Evolutionary conservation across 2,329 filamentous ascomycete species (phyloP).

Genomic region (Hypoxylon sp.): DNA sequence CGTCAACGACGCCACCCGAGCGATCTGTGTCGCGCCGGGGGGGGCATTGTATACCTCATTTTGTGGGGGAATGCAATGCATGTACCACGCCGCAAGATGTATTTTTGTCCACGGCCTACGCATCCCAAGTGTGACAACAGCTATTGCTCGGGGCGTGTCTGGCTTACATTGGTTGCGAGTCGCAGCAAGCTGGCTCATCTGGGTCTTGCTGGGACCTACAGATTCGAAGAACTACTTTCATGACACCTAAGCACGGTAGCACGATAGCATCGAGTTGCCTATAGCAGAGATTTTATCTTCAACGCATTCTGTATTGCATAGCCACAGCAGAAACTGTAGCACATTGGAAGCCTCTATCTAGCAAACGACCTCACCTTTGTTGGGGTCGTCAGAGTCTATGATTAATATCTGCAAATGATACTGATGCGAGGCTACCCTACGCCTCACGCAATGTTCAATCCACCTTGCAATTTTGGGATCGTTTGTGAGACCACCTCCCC

Average conservation of each 20-base stretch:
- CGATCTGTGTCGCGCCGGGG: constrained; percentile 29
- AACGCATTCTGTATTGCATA: constrained; percentile 36
- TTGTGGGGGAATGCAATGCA: constrained; percentile 27
- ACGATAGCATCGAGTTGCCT: constrained; percentile 17
- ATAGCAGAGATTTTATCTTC: constrained; percentile 3
- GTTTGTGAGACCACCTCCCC: constrained; percentile 31
- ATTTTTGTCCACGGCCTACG: constrained; percentile 3
- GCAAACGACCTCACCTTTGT: constrained; percentile 13
- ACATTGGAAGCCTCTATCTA: constrained; percentile 21
- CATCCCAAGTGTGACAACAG: background rate
- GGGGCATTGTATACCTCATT: constrained; percentile 25
- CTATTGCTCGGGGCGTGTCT: constrained; percentile 13
- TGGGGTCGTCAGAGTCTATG: constrained; percentile 17
- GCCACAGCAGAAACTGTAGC: constrained; percentile 13
- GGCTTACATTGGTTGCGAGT: constrained; percentile 8
- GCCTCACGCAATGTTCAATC: constrained; percentile 22
- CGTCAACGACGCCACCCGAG: constrained; percentile 32
- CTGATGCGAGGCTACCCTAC: constrained; percentile 11
- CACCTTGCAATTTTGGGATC: constrained; percentile 27
- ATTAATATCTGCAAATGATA: constrained; percentile 15
- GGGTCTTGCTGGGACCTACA: constrained; percentile 8
- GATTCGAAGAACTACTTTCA: background rate
- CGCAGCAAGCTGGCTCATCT: constrained; percentile 1
- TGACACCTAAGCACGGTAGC: constrained; percentile 4
- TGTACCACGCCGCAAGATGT: background rate